Percentiles rank a stretch among this genome's conserved stretches.
phyloP scores from a whole-genome alignment of 805 yeast genomes.

The Lipomyces orientalis region DNA sequence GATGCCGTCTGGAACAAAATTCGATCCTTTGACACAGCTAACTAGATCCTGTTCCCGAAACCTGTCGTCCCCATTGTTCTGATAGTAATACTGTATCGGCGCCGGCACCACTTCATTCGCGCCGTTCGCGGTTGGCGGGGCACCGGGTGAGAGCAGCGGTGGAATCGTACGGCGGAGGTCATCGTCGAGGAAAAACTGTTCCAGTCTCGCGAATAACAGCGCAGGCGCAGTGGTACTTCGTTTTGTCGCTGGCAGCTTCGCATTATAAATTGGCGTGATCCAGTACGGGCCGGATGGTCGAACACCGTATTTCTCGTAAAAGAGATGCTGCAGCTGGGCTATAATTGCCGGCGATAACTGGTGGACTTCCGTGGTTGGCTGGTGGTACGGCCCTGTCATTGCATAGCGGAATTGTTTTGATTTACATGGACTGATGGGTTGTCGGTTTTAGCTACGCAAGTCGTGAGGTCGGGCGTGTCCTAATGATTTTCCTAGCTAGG shows the following conservation, averaged over 20 bases:
- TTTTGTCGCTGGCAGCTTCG: not conserved
- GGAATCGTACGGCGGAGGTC: conserved; percentile 18
- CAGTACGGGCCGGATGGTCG: conserved; percentile 15
- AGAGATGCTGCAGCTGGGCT: conserved; percentile 3
- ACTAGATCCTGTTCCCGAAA: conserved; percentile 11
- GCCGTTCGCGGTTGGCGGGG: not conserved
- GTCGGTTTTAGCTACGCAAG: no score
- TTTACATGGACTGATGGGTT: not conserved
- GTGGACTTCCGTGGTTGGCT: not conserved
- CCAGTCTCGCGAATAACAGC: conserved; percentile 10
- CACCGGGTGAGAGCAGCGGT: conserved; percentile 3
- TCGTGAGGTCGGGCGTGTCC: no score
- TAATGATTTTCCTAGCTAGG: not conserved
- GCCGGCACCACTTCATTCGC: not conserved
- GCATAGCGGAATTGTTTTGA: not conserved
- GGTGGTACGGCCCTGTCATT: not conserved
- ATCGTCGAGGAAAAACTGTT: conserved; percentile 18
- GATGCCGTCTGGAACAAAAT: conserved; percentile 15
- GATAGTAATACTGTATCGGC: conserved; percentile 9
- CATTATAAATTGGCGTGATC: conserved; percentile 14
- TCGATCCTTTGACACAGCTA: conserved; percentile 11
- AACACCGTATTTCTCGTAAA: conserved; percentile 19
- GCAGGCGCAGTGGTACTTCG: not conserved
- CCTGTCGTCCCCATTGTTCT: not conserved
- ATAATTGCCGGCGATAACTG: conserved; percentile 1